phyloP scores from a whole-genome alignment of 2,329 filamentous ascomycete species.

The Capronia epimyces region DNA sequence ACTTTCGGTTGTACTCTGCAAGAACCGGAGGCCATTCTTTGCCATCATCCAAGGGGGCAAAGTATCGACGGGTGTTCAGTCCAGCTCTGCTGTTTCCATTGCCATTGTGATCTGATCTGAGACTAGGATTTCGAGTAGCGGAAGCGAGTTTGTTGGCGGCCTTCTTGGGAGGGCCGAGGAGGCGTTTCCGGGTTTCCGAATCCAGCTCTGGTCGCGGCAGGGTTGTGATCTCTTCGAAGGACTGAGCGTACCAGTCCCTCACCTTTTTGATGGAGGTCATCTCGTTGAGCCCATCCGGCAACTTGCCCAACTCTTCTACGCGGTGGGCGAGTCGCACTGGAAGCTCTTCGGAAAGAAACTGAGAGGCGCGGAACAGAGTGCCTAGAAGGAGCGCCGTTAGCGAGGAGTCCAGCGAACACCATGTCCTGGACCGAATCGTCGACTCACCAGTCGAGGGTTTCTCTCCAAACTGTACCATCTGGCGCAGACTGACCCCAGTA shows the following conservation, averaged over 20 bases:
- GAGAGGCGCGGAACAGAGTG: conserved; percentile 92
- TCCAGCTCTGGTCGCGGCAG: conserved; percentile 72
- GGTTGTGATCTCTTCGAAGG: conserved; percentile 96
- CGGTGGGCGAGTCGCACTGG: conserved; percentile 94
- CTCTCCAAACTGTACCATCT: conserved; percentile 99
- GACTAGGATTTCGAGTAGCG: conserved; percentile 83
- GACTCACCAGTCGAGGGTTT: conserved; percentile 75
- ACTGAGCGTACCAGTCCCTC: conserved; percentile 98
- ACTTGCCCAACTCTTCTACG: conserved; percentile 83
- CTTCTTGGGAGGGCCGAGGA: conserved; percentile 52
- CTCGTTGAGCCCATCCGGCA: conserved; percentile 93
- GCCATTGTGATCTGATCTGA: conserved; percentile 62
- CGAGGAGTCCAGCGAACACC: neutral
- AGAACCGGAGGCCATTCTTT: conserved; percentile 91
- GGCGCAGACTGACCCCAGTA: conserved; percentile 88
- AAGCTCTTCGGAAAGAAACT: conserved; percentile 96
- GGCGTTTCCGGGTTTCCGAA: conserved; percentile 68
- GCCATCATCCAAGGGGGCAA: conserved; percentile 82
- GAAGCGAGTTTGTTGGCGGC: conserved; percentile 67
- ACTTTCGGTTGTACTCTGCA: conserved; percentile 86
- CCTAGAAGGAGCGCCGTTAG: conserved; percentile 47
- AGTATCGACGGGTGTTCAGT: conserved; percentile 65
- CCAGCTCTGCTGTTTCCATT: conserved; percentile 50
- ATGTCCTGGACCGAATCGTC: neutral
- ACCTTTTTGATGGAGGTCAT: conserved; percentile 96